Conservation (phyloP, 2,329 filamentous ascomycete genomes). For the Apiospora malaysiana region DNA sequence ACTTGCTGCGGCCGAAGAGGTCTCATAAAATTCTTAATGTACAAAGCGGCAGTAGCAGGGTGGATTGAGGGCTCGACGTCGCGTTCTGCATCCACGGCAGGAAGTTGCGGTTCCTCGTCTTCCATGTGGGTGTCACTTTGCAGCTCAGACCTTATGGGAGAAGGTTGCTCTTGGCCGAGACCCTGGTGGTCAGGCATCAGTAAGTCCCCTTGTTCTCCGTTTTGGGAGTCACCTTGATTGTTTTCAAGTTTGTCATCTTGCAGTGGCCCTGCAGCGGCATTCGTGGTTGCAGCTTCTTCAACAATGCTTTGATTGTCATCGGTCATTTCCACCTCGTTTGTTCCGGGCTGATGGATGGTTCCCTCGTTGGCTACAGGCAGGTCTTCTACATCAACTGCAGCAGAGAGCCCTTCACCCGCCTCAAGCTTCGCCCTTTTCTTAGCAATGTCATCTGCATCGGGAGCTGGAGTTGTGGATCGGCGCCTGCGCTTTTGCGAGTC, state of each 20-base stretch:
- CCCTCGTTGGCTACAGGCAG: neutral
- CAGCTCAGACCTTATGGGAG: neutral
- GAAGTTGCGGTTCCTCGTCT: slow-evolving; percentile 27
- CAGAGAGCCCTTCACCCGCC: neutral
- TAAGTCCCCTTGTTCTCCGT: slow-evolving; percentile 6
- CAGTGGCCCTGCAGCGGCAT: neutral
- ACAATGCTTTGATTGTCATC: neutral
- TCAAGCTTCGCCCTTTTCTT: slow-evolving; percentile 22
- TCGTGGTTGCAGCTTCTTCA: neutral
- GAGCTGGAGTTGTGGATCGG: slow-evolving; percentile 22
- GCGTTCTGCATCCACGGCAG: slow-evolving; percentile 34
- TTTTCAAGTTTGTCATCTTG: slow-evolving; percentile 5
- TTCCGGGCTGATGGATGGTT: neutral
- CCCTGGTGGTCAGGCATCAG: slow-evolving; percentile 18
- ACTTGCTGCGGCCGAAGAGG: slow-evolving; percentile 75
- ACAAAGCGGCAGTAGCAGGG: slow-evolving; percentile 76
- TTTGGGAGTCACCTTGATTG: slow-evolving; percentile 15
- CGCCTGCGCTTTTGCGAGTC: slow-evolving; percentile 24
- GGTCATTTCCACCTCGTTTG: neutral
- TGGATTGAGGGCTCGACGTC: slow-evolving; percentile 66
- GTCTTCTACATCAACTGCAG: neutral
- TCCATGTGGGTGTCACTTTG: slow-evolving; percentile 28
- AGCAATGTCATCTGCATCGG: slow-evolving; percentile 16
- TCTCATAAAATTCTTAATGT: slow-evolving; percentile 90
- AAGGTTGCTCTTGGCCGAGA: slow-evolving; percentile 9